Evolutionary conservation across 73 alveolate species (phyloP), one percentile per base, ranked within the genome.

Genomic region (Paraurostyla sp.): DNA sequence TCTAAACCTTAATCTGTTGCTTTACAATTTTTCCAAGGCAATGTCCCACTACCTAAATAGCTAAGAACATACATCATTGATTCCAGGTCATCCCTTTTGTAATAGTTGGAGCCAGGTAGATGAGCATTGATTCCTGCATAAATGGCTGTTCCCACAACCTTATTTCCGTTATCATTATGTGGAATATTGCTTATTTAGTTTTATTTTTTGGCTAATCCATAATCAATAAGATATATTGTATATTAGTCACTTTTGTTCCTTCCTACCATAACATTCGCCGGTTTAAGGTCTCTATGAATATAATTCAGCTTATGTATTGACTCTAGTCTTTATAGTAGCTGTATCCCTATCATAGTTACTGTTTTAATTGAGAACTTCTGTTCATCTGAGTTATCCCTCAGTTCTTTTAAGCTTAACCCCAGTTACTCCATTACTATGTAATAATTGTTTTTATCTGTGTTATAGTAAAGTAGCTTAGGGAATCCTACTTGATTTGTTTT

Each of bases 81-180:
- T 51, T 85, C 93, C 11, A 85, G 0, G 33, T 85, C 93, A 52
- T 85, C 93, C 46, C 43, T 85, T 52, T 75, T 85, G 45, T 25
- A 83, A 42, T 60, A 60, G 25, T 62, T 62, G 15, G 45, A 56
- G 48, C 76, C 76, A 23, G 88, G 88, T 0, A 76, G 40, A 48
- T 90, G 95, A 15, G 92, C 93, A 90, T 82, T 83, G 4, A 90
- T 43, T 30, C 89, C 82, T 0, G 95, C 95, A 71, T 90, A 90
- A 3, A 90, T 62, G 0, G 95, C 92, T 0, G 95, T 90, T 29
- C 95, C 95, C 13, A 59, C 85, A 18, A 86, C 85, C 43, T 54
- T 86, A 22, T 76, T 76, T 18, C 78, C 88, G n/a, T 1, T 25
- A 33, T 45, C 85, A n/a, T 43, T 43, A 15, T 35, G 59, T 33